Base-by-base conservation (phyloP, 257 asterid genomes). In the Capsicum pubescens region DNA sequence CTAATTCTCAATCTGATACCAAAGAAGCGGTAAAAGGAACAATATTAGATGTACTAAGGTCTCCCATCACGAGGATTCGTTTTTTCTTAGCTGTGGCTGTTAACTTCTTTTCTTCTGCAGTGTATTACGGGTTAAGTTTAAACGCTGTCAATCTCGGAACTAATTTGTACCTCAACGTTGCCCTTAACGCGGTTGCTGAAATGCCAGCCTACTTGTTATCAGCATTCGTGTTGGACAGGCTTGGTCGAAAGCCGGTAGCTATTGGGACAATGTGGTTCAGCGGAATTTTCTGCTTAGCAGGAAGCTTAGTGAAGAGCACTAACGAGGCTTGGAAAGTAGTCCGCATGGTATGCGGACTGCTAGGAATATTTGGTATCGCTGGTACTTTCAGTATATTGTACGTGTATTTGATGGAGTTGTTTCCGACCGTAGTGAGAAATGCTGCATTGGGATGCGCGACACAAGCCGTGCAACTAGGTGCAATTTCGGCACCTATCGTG, bases 281-380 rank as follows among this genome's bases (percentile, higher is more conserved):
- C 56, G 97, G 97, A 10, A 58, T 84, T 0, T 92, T 94, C 48
- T 95, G 98, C 72, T 5, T 93, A 0, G 13, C 79, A 1, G 99
- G 99, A 4, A 89, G 92, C 7, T 16, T 90, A 83, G 1, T 93
- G 79, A 82, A 81, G 39, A 88, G 89, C 10, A 10, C 35, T 60
- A 50, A 84, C 12, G 91, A 90, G 14, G n/a, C 35, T 0, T 84
- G 86, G 91, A 87, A 87, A 58, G 83, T 85, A 79, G 57, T 83
- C 0, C 85, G 91, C 17, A 90, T 92, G 98, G 85, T 86, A 0
- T 92, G 92, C 26, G 89, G 98, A 0, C 48, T 94, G 19, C 17
- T 94, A 46, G 98, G 99, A 76, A 95, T 95, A 42, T 95, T 95
- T 9, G 95, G 99, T 21, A 93, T 94, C 97, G 97, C 97, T 0